Percentiles rank a stretch among this genome's conserved stretches.
These are phyloP conservation scores for Tolypocladium ovalisporum DNA, from an alignment of 2,329 filamentous ascomycete species.

Conservation along the genomic window DNA sequence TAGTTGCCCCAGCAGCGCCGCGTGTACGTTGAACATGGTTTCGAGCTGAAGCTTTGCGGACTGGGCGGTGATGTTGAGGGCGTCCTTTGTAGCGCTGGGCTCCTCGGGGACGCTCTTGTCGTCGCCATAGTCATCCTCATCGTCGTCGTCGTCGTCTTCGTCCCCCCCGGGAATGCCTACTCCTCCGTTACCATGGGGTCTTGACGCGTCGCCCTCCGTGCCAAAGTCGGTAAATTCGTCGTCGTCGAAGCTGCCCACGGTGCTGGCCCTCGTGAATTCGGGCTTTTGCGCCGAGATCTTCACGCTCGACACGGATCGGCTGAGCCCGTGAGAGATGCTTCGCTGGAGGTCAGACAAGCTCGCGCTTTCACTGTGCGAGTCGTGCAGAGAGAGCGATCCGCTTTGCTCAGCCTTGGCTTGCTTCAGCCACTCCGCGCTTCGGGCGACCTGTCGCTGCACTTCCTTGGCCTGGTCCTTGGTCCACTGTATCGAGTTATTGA, in stretches of 20 bases:
- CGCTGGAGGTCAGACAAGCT: slow-evolving; percentile 35
- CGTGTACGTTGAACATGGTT: slow-evolving; percentile 73
- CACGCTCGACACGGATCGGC: slow-evolving; percentile 14
- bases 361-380: slow-evolving; percentile 39
- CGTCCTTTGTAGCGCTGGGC: slow-evolving; percentile 71
- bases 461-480: slow-evolving; percentile 93
- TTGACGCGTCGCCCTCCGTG: slow-evolving; percentile 31
- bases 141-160: slow-evolving; percentile 51
- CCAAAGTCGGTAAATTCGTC: slow-evolving; percentile 39
- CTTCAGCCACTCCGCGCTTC: slow-evolving; percentile 62
- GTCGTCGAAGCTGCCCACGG: slow-evolving; percentile 38
- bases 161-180: slow-evolving; percentile 28
- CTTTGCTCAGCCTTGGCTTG: slow-evolving; percentile 71
- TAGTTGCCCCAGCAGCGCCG: slow-evolving; percentile 62
- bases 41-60: slow-evolving; percentile 90
- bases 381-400: slow-evolving; percentile 33
- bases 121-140: slow-evolving; percentile 63
- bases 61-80: slow-evolving; percentile 93
- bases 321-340: slow-evolving; percentile 33
- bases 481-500: slow-evolving; percentile 99
- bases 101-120: slow-evolving; percentile 69
- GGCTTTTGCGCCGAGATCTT: slow-evolving; percentile 21
- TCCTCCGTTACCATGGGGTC: slow-evolving; percentile 22
- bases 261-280: slow-evolving; percentile 29
- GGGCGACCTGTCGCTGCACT: slow-evolving; percentile 66